These are phyloP conservation scores for Pythium aquatile DNA, from an alignment of 352 stramenopile species.

Conservation along the genomic window DNA sequence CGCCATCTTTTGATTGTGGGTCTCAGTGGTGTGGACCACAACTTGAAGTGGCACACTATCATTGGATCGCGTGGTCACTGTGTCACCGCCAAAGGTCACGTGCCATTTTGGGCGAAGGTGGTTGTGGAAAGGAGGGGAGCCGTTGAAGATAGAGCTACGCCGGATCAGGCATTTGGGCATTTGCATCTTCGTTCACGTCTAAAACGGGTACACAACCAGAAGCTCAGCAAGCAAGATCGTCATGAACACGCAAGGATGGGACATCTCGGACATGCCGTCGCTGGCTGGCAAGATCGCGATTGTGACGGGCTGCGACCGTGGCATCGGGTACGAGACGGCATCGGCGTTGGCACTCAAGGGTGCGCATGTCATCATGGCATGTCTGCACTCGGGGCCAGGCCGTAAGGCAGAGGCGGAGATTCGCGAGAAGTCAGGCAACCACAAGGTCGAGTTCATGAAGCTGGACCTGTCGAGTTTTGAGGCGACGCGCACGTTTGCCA, in stretches of 20 bases:
- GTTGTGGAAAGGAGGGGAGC: background rate
- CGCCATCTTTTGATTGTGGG: conserved; percentile 6
- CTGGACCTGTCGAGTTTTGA: conserved; percentile 35
- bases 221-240: background rate
- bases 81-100: conserved; percentile 3
- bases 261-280: conserved; percentile 30
- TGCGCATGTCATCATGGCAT: conserved; percentile 78
- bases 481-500: conserved; percentile 34
- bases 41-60: conserved; percentile 4
- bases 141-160: background rate
- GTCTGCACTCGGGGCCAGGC: conserved; percentile 33
- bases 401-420: conserved; percentile 12
- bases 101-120: background rate
- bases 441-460: conserved; percentile 39
- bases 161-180: background rate
- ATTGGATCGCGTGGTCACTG: background rate
- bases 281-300: conserved; percentile 61
- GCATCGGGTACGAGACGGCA: conserved; percentile 79
- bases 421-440: conserved; percentile 13
- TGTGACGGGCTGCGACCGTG: conserved; percentile 83
- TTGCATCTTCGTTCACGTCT: background rate
- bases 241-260: conserved; percentile 23
- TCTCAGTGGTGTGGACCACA: conserved; percentile 2
- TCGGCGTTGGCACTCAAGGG: conserved; percentile 50
- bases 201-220: background rate